Base-by-base conservation (phyloP, 805 yeast genomes). In the Tetrapisispora arboricola region DNA sequence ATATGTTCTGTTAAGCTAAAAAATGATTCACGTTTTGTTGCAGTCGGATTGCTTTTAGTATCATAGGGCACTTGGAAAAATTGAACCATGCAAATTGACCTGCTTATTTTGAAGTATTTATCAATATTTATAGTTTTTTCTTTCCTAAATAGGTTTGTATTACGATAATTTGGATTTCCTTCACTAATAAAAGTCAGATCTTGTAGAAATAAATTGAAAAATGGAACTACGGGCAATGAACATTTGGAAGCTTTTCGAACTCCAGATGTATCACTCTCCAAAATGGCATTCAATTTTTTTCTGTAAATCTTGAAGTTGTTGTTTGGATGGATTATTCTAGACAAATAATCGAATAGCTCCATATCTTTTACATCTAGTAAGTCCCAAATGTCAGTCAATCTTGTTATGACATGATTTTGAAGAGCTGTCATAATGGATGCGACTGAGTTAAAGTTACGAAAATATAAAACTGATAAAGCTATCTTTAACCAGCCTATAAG, bases 171-270 rank as follows among this genome's bases (percentile, higher is more conserved):
- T 30, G 81, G 71, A 54, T 83, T 83, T n/a, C 92, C 90, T 49
- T 84, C 94, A 39, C 78, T 72, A n/a, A 82, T 76, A 62, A 83
- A 82, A 0, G 88, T 82, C 51, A 84, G 66, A 60, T 84, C 94
- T 60, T 81, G 92, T 34, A 84, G 63, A 57, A 80, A 83, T 40
- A 84, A 62, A 35, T 82, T 78, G 43, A 83, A 70, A 55, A 82
- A 84, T 15, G 94, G 94, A 28, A 84, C 88, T 17, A 76, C 72
- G 0, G 88, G 86, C 17, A 77, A 65, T 2, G 57, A 38, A 2
- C 64, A 51, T 41, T 61, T 64, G 1, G 40, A 36, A 2, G 42
- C 35, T 15, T 43, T 35, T 5, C 29, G 25, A 4, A 32, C 42
- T 1, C 44, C 47, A 15, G 45, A 31, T 5, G 41, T 17, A 45